Base-by-base conservation (phyloP, 2,329 filamentous ascomycete species). In the Fusarium sp. region DNA sequence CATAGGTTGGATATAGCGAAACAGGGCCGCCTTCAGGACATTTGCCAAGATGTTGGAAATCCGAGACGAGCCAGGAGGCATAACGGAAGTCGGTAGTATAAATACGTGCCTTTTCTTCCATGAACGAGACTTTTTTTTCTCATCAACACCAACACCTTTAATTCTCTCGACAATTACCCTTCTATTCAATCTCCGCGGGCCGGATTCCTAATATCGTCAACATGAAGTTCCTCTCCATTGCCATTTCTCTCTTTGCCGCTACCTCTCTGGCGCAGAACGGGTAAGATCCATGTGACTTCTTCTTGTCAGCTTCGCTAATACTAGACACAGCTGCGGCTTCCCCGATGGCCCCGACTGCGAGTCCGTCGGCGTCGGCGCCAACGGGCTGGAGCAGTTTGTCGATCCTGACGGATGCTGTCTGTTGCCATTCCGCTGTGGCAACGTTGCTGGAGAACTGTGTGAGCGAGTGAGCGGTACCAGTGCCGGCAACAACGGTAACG, bases 341-440 rank as follows among this genome's bases (percentile, higher is more conserved):
- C 65, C 65, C 6, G 52, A 65, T 22, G 65, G 65, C 7, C 60
- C 65, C 4, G 60, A 68, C 20, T 68, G 65, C 29, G 42, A 27
- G 42, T 68, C 65, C 25, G 42, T 68, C 7, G 65, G 65, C 8
- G 52, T 52, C 16, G 65, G 65, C 6, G 61, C 42, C 27, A 68
- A 60, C 25, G 65, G 65, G 5, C 61, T 68, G 1, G 65, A 68
- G 27, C 60, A 68, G 16, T 68, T 68, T 14, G 60, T 42, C 9
- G 65, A 68, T 2, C 38, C 38, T 20, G 65, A 68, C 6, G 65
- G 65, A 8, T 68, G 65, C 6, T 68, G 65, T 29, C 60, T 64
- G 14, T 38, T 68, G 22, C 65, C 65, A 6, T 20, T 64, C 4
- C 65, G 65, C 20, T 68, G 65, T n/a, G 65, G 65, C 1, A 68